A percentile compares a stretch with the other conserved stretches of the same genome.
These are phyloP conservation scores for Volvox carteri DNA, from an alignment of 163 green algal genomes.

Conservation along the genomic window DNA sequence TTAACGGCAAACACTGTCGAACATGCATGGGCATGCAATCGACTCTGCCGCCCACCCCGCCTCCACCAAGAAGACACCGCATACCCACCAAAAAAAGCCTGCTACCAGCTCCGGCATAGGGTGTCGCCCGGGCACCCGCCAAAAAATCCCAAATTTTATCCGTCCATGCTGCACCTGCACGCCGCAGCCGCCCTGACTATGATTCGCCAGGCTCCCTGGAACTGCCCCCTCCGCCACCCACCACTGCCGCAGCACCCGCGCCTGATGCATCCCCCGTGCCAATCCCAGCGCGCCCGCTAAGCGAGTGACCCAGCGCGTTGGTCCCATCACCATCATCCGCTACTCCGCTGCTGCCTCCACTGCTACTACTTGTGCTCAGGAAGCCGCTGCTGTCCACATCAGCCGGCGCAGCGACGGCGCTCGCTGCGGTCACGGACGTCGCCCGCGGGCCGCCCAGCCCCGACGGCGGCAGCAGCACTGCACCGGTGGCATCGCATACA, in stretches of 20 bases:
- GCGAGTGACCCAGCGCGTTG: background rate
- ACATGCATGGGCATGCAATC: no score
- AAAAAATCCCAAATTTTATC: no score
- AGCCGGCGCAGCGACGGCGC: background rate
- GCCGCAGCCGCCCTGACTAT: no score
- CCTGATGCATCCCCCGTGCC: background rate
- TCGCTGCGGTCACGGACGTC: background rate
- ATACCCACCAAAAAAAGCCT: no score
- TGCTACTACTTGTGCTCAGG: no score
- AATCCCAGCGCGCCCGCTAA: background rate
- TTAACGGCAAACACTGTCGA: no score
- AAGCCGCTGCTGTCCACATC: background rate
- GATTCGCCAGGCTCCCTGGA: background rate
- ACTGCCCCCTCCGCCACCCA: background rate
- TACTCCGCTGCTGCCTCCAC: background rate
- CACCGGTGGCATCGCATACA: slow-evolving; percentile 31
- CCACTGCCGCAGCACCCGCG: background rate
- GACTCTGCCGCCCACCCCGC: no score
- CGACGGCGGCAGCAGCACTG: slow-evolving; percentile 22
- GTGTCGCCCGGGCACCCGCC: no score
- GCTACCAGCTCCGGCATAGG: no score
- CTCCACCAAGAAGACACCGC: no score
- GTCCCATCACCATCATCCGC: background rate
- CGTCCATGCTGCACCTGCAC: no score
- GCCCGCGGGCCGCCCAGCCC: background rate